phyloP scores from a whole-genome alignment of 2,329 filamentous ascomycete species.

The Elsinoe batatas region DNA sequence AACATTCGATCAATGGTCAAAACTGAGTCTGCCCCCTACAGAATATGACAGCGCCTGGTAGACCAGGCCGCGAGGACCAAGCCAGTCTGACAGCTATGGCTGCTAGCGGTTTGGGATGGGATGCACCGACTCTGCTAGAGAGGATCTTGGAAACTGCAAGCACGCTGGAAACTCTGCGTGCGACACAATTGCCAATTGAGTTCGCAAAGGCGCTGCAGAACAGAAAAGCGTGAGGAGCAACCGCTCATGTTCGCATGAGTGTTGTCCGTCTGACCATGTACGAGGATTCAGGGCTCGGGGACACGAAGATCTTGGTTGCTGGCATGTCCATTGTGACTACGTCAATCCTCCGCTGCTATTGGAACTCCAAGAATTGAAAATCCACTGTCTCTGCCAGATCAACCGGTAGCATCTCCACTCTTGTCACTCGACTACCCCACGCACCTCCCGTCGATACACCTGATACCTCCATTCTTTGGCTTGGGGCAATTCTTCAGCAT shows the following conservation, averaged over 20 bases:
- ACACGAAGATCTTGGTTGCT: no score
- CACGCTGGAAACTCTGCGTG: constrained; percentile 14
- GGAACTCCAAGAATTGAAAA: no score
- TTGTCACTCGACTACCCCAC: not conserved
- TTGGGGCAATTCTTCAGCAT: not conserved
- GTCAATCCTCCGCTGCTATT: no score
- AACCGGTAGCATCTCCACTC: no score
- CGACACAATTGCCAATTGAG: not conserved
- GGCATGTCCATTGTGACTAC: no score
- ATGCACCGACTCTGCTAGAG: constrained; percentile 30
- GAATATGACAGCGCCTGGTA: constrained; percentile 41
- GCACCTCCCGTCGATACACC: not conserved
- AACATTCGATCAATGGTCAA: not conserved
- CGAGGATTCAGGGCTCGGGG: no score
- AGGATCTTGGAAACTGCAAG: constrained; percentile 26
- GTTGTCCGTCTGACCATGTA: no score
- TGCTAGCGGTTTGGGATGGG: constrained; percentile 35
- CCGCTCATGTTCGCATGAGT: no score
- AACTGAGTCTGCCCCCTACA: constrained; percentile 16
- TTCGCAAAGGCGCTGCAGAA: no score
- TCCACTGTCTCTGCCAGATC: no score
- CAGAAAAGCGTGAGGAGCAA: no score
- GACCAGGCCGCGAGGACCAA: constrained; percentile 40
- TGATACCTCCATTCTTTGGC: not conserved
- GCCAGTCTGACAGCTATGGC: constrained; percentile 38